Percentiles rank a stretch among this genome's conserved stretches.
phyloP scores from a whole-genome alignment of 176 grass and related monocot species.

The Tillandsia leiboldiana region DNA sequence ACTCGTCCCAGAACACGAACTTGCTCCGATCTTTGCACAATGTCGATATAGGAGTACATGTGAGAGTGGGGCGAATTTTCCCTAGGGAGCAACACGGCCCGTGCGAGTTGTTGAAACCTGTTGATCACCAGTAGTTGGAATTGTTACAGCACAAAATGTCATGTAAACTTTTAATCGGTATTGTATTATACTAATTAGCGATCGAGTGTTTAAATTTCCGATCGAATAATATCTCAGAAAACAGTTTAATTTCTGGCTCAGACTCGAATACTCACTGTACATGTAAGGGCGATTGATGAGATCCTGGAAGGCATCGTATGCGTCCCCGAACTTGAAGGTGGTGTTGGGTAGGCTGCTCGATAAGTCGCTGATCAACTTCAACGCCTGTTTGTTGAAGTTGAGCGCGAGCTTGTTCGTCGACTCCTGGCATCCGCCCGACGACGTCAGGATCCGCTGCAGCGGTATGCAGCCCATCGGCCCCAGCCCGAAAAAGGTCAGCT shows the following conservation, averaged over 20 bases:
- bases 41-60: slow-evolving; percentile 77
- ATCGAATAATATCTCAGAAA: too few relatives aligned
- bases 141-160: background rate
- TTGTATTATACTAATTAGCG: too few relatives aligned
- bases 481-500: slow-evolving; percentile 76
- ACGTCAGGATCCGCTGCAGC: slow-evolving; percentile 56
- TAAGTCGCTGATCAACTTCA: slow-evolving; percentile 21
- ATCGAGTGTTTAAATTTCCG: too few relatives aligned
- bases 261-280: slow-evolving; percentile 22
- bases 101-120: slow-evolving; percentile 78
- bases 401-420: slow-evolving; percentile 67
- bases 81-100: slow-evolving; percentile 76
- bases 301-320: slow-evolving; percentile 80
- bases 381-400: slow-evolving; percentile 56
- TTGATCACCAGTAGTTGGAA: background rate
- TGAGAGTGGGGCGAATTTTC: slow-evolving; percentile 54
- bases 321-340: slow-evolving; percentile 66
- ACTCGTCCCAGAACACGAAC: slow-evolving; percentile 96
- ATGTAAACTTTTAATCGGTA: background rate
- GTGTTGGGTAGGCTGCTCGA: slow-evolving; percentile 46
- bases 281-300: slow-evolving; percentile 50
- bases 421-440: slow-evolving; percentile 54
- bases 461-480: slow-evolving; percentile 98
- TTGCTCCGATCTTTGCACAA: slow-evolving; percentile 78
- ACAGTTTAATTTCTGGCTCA: background rate